These are phyloP conservation scores for Miscanthus lutarioriparius DNA, from an alignment of 176 grass and related monocot genomes.

Conservation along the genomic window DNA sequence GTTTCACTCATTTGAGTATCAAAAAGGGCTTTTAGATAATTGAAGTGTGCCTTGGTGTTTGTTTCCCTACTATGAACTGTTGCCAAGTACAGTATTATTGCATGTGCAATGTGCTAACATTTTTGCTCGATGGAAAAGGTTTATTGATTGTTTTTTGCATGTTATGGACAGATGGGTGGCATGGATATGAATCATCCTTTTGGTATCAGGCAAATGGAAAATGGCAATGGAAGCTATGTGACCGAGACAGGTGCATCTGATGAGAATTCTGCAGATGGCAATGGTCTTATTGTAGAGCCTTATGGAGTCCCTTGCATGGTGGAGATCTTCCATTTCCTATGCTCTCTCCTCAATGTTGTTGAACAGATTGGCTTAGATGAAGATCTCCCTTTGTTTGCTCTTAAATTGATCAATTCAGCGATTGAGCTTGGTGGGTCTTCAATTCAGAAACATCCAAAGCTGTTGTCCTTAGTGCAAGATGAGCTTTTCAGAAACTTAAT, in stretches of 20 bases:
- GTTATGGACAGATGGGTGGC: slow-evolving; percentile 59
- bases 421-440: slow-evolving; percentile 89
- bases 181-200: slow-evolving; percentile 73
- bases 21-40: background rate
- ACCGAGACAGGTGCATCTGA: slow-evolving; percentile 44
- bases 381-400: slow-evolving; percentile 86
- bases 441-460: slow-evolving; percentile 66
- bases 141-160: slow-evolving; percentile 31
- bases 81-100: slow-evolving; percentile 1
- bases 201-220: slow-evolving; percentile 74
- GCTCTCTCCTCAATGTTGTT: slow-evolving; percentile 78
- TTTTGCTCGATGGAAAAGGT: background rate
- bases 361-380: slow-evolving; percentile 86
- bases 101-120: background rate
- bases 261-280: slow-evolving; percentile 49
- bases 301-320: slow-evolving; percentile 95
- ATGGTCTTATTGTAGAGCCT: slow-evolving; percentile 56
- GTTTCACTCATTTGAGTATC: background rate
- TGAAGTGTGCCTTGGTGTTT: slow-evolving; percentile 15
- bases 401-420: slow-evolving; percentile 85
- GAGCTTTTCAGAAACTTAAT: slow-evolving; percentile 95
- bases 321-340: slow-evolving; percentile 96
- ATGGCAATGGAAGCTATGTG: slow-evolving; percentile 57
- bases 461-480: slow-evolving; percentile 82
- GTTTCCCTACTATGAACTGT: slow-evolving; percentile 16